phyloP scores from a whole-genome alignment of 169 alveolate genomes.

The Babesia divergens region DNA sequence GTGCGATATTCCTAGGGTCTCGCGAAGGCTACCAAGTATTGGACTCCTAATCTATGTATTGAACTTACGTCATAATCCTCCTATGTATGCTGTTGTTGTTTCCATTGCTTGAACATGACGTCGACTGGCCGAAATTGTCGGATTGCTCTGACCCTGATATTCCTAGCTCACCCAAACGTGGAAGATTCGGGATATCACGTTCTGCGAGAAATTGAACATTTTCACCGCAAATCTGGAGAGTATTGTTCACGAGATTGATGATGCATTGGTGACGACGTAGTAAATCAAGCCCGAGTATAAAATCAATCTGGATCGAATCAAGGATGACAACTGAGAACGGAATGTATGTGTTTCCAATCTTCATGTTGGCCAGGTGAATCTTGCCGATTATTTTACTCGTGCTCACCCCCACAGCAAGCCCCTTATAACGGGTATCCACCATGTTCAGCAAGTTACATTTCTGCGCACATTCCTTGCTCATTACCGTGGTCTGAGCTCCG shows the following conservation, averaged over 20 bases:
- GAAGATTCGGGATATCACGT: not conserved
- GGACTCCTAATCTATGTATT: too few species aligned
- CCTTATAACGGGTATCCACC: slow-evolving; percentile 89
- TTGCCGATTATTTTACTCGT: slow-evolving; percentile 89
- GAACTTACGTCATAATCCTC: too few species aligned
- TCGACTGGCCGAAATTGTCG: not conserved
- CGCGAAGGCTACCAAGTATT: slow-evolving; percentile 41
- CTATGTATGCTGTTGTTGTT: too few species aligned
- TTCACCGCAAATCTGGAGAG: slow-evolving; percentile 82
- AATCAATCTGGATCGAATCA: slow-evolving; percentile 86
- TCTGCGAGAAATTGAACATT: slow-evolving; percentile 67
- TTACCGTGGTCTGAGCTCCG: slow-evolving; percentile 93
- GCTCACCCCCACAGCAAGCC: slow-evolving; percentile 95
- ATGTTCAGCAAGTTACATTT: slow-evolving; percentile 85
- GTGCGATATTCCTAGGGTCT: slow-evolving; percentile 18
- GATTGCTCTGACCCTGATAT: not conserved
- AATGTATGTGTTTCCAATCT: slow-evolving; percentile 82
- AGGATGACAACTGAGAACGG: slow-evolving; percentile 90
- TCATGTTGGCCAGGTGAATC: slow-evolving; percentile 92
- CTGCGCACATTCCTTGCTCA: slow-evolving; percentile 88
- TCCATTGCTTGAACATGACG: not conserved
- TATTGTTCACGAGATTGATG: slow-evolving; percentile 86
- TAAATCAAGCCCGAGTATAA: slow-evolving; percentile 93
- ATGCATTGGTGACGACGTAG: slow-evolving; percentile 87
- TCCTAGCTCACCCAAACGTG: not conserved